Evolutionary conservation across 2,329 filamentous ascomycete genomes (phyloP).

Genomic region (Talaromyces sp.): DNA sequence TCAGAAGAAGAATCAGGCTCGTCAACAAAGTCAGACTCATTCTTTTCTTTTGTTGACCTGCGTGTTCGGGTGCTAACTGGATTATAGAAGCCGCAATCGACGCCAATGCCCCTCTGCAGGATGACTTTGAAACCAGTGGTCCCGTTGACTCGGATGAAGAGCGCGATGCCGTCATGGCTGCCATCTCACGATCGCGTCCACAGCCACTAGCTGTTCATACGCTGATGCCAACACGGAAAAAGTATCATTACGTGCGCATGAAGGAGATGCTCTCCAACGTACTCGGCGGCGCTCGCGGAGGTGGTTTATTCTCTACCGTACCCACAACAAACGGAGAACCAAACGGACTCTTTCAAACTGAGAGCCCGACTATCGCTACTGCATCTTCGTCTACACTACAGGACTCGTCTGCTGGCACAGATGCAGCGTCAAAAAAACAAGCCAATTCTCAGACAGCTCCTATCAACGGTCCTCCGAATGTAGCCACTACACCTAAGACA

Average conservation of each 20-base stretch:
- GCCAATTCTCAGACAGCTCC: constrained; percentile 20
- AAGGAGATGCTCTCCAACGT: constrained; percentile 63
- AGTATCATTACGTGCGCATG: constrained; percentile 63
- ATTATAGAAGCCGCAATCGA: constrained; percentile 82
- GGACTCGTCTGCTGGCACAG: constrained; percentile 26
- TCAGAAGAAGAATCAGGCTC: constrained; percentile 98
- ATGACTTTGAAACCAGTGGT: constrained; percentile 76
- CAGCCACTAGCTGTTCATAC: constrained; percentile 70
- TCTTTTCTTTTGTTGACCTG: constrained; percentile 6
- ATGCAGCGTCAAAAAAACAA: constrained; percentile 28
- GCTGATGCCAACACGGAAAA: constrained; percentile 50
- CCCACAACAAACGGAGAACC: constrained; percentile 33
- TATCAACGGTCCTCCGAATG: constrained; percentile 16
- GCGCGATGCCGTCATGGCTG: constrained; percentile 81
- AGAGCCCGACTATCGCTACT: constrained; percentile 28
- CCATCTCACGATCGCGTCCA: constrained; percentile 71
- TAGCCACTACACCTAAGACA: constrained; percentile 23
- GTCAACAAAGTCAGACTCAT: constrained; percentile 77
- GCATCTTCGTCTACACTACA: constrained; percentile 16
- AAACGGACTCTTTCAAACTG: constrained; percentile 36
- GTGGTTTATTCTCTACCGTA: constrained; percentile 45
- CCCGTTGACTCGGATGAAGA: constrained; percentile 95
- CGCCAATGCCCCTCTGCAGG: constrained; percentile 84
- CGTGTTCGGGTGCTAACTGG: constrained; percentile 20
- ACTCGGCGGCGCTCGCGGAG: constrained; percentile 51